Conservation (phyloP, 257 asterid genomes). For the Solanum dulcamara region DNA sequence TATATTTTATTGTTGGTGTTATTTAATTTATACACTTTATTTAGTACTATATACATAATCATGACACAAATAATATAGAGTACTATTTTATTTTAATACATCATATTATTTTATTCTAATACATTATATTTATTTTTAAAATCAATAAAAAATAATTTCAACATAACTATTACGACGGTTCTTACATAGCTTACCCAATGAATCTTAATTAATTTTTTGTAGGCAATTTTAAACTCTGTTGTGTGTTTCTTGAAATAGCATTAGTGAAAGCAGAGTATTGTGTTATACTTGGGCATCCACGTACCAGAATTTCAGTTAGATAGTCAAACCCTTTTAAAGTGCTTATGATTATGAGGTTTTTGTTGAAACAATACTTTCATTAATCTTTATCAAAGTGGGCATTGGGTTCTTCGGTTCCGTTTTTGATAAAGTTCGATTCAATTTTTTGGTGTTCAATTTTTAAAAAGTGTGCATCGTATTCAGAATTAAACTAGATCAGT, state of each 20-base stretch:
- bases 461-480: no score
- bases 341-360: background rate
- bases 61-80: no score
- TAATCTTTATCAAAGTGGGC: no score
- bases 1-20: background rate
- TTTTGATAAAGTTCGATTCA: no score
- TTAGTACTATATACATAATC: no score
- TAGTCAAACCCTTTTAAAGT: background rate
- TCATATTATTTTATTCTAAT: no score
- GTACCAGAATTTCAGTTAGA: background rate
- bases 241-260: background rate
- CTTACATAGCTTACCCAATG: background rate
- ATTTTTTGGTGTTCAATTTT: no score
- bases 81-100: no score
- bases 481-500: no score
- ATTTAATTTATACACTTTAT: background rate
- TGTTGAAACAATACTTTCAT: background rate
- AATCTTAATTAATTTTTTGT: background rate
- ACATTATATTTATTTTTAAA: no score
- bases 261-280: background rate
- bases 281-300: background rate
- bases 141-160: no score
- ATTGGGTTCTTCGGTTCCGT: no score
- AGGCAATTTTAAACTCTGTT: background rate
- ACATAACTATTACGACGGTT: background rate